Evolutionary conservation across 768 basidiomycete genomes (phyloP).

Genomic region (Filobasidium floriforme): DNA sequence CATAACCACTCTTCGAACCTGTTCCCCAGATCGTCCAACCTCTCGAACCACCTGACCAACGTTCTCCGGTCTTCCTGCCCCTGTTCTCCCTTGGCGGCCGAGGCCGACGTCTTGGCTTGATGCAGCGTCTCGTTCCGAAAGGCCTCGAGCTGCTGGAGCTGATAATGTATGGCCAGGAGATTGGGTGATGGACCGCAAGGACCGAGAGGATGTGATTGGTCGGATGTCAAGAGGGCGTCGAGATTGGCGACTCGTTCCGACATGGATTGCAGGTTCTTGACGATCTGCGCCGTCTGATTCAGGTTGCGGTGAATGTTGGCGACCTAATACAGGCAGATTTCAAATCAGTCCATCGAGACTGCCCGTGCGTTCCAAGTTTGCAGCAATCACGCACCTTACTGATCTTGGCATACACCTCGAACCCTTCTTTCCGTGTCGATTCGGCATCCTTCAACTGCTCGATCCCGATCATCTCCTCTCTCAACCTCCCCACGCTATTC

Average conservation of each 20-base stretch:
- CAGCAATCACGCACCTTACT: conserved; percentile 59
- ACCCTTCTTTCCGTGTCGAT: conserved; percentile 54
- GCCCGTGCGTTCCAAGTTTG: too few species aligned
- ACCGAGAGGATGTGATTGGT: conserved; percentile 70
- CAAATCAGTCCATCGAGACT: neutral
- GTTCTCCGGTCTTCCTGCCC: conserved; percentile 28
- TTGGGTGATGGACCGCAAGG: conserved; percentile 61
- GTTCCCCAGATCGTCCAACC: conserved; percentile 67
- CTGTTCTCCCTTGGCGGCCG: conserved; percentile 55
- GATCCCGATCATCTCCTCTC: conserved; percentile 46
- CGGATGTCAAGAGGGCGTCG: conserved; percentile 66
- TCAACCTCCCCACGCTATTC: conserved; percentile 35
- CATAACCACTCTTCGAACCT: conserved; percentile 80
- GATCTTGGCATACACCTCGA: conserved; percentile 60
- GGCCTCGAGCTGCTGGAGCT: conserved; percentile 80
- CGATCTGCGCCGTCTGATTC: conserved; percentile 89
- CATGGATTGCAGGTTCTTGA: conserved; percentile 89
- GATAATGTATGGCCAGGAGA: conserved; percentile 80
- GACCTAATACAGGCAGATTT: conserved; percentile 52
- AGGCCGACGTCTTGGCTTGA: conserved; percentile 72
- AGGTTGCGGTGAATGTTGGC: conserved; percentile 94
- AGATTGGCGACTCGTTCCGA: conserved; percentile 70
- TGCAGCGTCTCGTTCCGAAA: conserved; percentile 94
- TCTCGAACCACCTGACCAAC: conserved; percentile 62
- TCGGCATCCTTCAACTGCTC: conserved; percentile 65